These are phyloP conservation scores for Zoysia matrella DNA, from an alignment of 202 grass and related monocot species.

Conservation along the genomic window DNA sequence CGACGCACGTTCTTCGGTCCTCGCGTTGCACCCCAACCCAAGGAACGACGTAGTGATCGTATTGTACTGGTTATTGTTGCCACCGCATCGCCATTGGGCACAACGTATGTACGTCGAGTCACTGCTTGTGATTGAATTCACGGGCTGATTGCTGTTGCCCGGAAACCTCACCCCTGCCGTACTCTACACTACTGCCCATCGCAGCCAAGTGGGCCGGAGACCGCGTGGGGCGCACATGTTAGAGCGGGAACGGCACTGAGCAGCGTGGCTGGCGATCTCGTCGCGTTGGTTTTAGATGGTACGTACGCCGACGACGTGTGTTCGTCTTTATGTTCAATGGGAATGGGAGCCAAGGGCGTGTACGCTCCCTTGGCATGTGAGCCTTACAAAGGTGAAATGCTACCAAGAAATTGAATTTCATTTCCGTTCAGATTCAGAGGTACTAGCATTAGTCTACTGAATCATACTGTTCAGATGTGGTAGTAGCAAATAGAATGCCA, in stretches of 20 bases:
- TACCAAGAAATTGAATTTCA: neutral
- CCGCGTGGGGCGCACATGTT: no score
- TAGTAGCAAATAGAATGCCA: neutral
- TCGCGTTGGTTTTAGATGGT: neutral
- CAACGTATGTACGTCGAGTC: neutral
- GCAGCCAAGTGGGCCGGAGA: no score
- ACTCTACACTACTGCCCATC: no score
- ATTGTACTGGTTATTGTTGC: neutral
- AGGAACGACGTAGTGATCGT: no score
- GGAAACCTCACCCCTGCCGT: no score
- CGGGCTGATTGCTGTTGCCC: neutral
- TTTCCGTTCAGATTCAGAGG: neutral
- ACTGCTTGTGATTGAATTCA: slow-evolving; percentile 12
- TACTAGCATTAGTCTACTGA: neutral
- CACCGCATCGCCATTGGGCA: neutral
- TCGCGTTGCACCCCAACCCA: neutral
- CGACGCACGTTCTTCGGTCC: neutral
- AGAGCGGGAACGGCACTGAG: no score
- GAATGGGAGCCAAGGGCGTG: neutral
- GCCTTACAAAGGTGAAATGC: neutral
- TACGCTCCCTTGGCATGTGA: slow-evolving; percentile 1
- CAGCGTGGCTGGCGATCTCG: no score
- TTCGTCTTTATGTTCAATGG: neutral
- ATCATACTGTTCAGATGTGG: neutral
- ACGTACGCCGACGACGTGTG: neutral